Evolutionary conservation across 768 basidiomycete species (phyloP).

Genomic region (Vararia minispora): DNA sequence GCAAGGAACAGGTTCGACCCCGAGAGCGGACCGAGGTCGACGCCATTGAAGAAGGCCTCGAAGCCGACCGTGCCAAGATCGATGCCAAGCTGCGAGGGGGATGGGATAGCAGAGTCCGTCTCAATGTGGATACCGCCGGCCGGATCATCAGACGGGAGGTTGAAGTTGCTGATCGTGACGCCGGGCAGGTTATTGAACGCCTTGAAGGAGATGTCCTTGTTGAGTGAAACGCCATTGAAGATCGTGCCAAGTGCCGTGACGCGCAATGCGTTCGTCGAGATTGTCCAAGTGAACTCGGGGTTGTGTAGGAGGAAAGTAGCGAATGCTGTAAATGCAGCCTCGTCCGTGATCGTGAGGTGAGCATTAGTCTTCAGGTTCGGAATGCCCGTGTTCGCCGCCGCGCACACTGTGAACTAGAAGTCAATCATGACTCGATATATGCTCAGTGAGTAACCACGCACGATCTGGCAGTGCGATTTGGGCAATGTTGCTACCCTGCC

Average conservation of each 20-base stretch:
- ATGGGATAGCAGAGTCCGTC: constrained; percentile 56
- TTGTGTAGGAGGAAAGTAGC: constrained; percentile 57
- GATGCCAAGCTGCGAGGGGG: constrained; percentile 52
- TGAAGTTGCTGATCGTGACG: constrained; percentile 60
- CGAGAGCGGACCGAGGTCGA: constrained; percentile 45
- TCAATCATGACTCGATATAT: no score
- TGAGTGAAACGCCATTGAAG: constrained; percentile 53
- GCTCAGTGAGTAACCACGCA: constrained; percentile 17
- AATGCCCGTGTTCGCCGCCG: constrained; percentile 53
- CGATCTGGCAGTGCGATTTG: constrained; percentile 50
- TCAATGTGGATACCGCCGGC: constrained; percentile 62
- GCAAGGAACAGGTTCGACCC: constrained; percentile 38
- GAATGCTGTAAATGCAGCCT: constrained; percentile 50
- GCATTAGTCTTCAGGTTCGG: constrained; percentile 48
- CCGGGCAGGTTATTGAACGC: constrained; percentile 65
- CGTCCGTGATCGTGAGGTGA: constrained; percentile 44
- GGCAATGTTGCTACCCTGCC: constrained; percentile 55
- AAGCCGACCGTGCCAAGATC: constrained; percentile 56
- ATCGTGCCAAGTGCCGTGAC: constrained; percentile 56
- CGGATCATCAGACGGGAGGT: constrained; percentile 55
- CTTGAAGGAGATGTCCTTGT: constrained; percentile 50
- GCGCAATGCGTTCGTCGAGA: constrained; percentile 52
- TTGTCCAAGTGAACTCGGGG: constrained; percentile 55
- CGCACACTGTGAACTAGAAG: constrained; percentile 36
- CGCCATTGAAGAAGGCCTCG: constrained; percentile 46